These are phyloP conservation scores for Paecilomyces variotii DNA, from an alignment of 2,329 filamentous ascomycete genomes.

Conservation along the genomic window DNA sequence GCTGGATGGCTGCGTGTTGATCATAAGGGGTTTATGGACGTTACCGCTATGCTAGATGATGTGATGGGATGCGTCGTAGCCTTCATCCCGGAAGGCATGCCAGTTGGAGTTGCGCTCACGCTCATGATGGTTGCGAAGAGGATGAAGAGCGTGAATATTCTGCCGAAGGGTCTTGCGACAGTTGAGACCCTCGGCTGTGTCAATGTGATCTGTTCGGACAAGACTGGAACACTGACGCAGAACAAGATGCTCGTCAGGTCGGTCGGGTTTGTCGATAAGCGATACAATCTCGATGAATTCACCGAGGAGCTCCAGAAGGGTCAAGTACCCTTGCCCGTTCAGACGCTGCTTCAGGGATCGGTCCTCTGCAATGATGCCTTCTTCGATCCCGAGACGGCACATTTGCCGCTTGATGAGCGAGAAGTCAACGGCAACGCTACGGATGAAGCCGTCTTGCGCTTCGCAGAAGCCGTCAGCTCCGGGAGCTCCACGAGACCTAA, in stretches of 20 bases:
- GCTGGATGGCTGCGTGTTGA: slow-evolving; percentile 58
- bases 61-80: slow-evolving; percentile 67
- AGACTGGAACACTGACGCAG: slow-evolving; percentile 56
- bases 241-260: slow-evolving; percentile 68
- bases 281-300: slow-evolving; percentile 44
- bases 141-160: slow-evolving; percentile 67
- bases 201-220: slow-evolving; percentile 69
- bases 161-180: slow-evolving; percentile 73
- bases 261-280: slow-evolving; percentile 50
- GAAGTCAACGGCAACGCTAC: slow-evolving; percentile 69
- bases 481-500: slow-evolving; percentile 46
- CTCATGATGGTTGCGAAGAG: slow-evolving; percentile 69
- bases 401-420: slow-evolving; percentile 53
- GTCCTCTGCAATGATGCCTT: slow-evolving; percentile 68
- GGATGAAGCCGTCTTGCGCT: slow-evolving; percentile 64
- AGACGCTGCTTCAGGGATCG: slow-evolving; percentile 54
- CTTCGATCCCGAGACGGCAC: slow-evolving; percentile 59
- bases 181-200: slow-evolving; percentile 70
- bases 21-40: slow-evolving; percentile 63
- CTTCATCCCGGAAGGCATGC: slow-evolving; percentile 70
- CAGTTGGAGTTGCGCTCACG: slow-evolving; percentile 61
- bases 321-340: slow-evolving; percentile 35
- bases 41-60: slow-evolving; percentile 62
- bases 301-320: slow-evolving; percentile 30
- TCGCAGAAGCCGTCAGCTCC: slow-evolving; percentile 57